Evolutionary conservation across 73 alveolate species (phyloP), one percentile per base, ranked within the genome.

Genomic region (Blepharisma stoltei): DNA sequence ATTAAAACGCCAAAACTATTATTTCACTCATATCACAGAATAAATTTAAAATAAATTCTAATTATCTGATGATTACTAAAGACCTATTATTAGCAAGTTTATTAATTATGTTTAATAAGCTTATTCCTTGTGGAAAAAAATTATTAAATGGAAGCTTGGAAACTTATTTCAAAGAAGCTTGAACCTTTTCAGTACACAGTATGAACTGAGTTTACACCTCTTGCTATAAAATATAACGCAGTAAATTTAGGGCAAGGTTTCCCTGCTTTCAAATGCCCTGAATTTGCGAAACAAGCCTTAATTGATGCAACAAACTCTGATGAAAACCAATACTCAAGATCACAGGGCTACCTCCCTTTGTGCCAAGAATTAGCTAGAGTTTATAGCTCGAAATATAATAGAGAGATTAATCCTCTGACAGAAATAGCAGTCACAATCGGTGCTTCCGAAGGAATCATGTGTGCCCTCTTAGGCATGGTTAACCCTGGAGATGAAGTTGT

Each of bases 231-330:
- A 65, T 86, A 85, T 70, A 77, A 73, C 21, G 77, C 83, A 6
- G 73, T 82, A 0, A 66, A 83, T 49, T 71, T 89, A 6, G 92
- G 96, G 5, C 88, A 80, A 41, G 96, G 96, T 0, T 87, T 86
- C 44, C 93, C 96, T n/a, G 86, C 71, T 23, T 47, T 77, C 54
- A 66, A 77, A 21, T 92, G 92, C 0, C 96, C 96, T 1, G 54
- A 77, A 54, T 86, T 81, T 76, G 69, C 81, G 54, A 60, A 45
- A 5, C 82, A 82, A 21, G 76, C 71, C 46, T 73, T 87, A 7
- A 27, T 65, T 6, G 49, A 83, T 54, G 87, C 89, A 8, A 65
- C 82, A 8, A 21, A 83, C 0, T 86, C 71, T 18, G 92, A 88
- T 21, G 80, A 80, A 67, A 83, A 88, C 76, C 85, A 84, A 41